Base-by-base conservation (phyloP, 768 basidiomycete species). In the Artomyces pyxidatus region DNA sequence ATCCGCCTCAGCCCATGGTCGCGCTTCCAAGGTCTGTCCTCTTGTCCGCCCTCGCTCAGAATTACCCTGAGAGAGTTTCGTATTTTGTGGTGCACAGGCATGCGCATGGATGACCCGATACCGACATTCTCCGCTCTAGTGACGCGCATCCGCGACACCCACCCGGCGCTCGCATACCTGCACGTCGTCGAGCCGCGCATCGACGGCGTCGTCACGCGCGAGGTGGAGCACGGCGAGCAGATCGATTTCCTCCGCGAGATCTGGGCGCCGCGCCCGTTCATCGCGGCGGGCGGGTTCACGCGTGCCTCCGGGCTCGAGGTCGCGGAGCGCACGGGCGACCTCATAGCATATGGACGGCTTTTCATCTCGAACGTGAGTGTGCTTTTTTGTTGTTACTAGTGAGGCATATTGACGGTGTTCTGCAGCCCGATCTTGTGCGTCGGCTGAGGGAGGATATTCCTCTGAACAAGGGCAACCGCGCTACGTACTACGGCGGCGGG, bases 51-150 rank as follows among this genome's bases (percentile, higher is more conserved):
- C n/a, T n/a, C n/a, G n/a, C n/a, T n/a, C n/a, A 8, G 12, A 11
- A 10, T 11, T 40, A 19, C 32, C n/a, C 32, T n/a, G 9, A n/a
- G 32, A 35, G 9, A n/a, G n/a, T 9, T 9, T 35, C 25, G 52
- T 58, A 22, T 11, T 78, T 84, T 77, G 59, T 67, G 6, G 9
- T 9, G 32, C n/a, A n/a, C 32, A 9, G 32, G n/a, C n/a, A 35
- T 9, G 9, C 32, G 32, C 32, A 77, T 80, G 76, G 54, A 58
- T 2, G 71, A 82, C 48, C 81, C 79, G 0, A 63, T 71, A 3
- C 77, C 79, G 0, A 76, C 74, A 9, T 85, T 78, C 65, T 52
- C 66, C 0, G 70, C 80, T 59, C 52, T 83, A 35, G 68, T 75
- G 19, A 48, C 64, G 5, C 46, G 68, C 27, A 49, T 83, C 25